phyloP scores from a whole-genome alignment of 306 rosid species.

The Herpetospermum pedunculosum region DNA sequence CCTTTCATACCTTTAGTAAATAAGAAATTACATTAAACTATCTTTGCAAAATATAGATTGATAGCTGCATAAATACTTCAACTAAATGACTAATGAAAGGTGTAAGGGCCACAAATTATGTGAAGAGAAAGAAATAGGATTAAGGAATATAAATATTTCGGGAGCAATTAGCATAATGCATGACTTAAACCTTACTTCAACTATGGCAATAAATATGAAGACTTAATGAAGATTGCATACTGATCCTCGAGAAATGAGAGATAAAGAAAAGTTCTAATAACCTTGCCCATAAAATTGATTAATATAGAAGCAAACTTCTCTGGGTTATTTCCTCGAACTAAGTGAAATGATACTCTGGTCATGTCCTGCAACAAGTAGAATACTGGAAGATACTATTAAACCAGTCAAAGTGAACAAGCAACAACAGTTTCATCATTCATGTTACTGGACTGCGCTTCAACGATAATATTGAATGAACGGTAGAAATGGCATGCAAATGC shows the following conservation, averaged over 20 bases:
- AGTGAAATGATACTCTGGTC: conserved; percentile 67
- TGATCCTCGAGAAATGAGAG: conserved; percentile 8
- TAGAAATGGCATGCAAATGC: neutral
- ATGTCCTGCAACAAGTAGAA: conserved; percentile 59
- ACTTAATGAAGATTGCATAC: neutral
- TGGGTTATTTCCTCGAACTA: conserved; percentile 73
- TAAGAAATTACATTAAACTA: neutral
- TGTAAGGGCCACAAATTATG: neutral
- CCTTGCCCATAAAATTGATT: conserved; percentile 85
- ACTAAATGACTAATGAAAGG: neutral
- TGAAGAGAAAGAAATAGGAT: neutral
- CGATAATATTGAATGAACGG: neutral
- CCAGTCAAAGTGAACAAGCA: neutral
- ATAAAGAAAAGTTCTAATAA: conserved; percentile 14
- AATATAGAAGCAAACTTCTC: conserved; percentile 62
- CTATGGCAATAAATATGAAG: neutral
- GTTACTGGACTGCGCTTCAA: neutral
- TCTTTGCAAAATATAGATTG: neutral
- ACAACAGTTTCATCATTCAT: neutral
- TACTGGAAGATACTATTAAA: conserved; percentile 11
- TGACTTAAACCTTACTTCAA: neutral
- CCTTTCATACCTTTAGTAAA: neutral
- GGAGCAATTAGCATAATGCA: neutral
- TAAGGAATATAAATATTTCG: neutral
- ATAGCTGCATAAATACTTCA: neutral